Evolutionary conservation across 257 asterid species (phyloP).

Genomic region (Thymus mandschuricus): DNA sequence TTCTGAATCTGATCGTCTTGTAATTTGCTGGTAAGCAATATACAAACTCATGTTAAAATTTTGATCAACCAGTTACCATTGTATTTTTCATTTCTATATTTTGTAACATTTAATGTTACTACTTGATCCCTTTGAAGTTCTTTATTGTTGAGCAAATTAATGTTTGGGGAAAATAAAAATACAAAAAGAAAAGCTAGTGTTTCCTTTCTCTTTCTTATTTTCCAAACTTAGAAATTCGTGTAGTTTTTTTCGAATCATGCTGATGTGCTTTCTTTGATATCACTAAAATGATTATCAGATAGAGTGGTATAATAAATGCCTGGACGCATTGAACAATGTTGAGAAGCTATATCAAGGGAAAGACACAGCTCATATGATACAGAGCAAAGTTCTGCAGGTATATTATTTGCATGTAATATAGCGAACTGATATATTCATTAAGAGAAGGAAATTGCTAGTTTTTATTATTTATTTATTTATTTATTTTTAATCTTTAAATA

Average conservation of each 20-base stretch:
- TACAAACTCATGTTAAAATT: conserved; percentile 1
- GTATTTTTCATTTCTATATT: conserved; percentile 30
- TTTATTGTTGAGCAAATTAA: conserved; percentile 11
- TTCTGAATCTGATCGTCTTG: conserved; percentile 18
- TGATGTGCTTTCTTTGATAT: conserved; percentile 23
- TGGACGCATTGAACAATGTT: conserved; percentile 71
- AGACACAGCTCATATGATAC: conserved; percentile 67
- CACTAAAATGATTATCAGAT: conserved; percentile 49
- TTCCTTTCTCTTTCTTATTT: conserved; percentile 25
- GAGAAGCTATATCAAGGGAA: conserved; percentile 79
- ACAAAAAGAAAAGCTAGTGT: conserved; percentile 13
- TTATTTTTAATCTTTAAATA: conserved; percentile 4
- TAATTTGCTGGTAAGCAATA: conserved; percentile 14
- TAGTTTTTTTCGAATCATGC: conserved; percentile 26
- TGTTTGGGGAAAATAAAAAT: conserved; percentile 21
- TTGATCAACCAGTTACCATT: conserved; percentile 13
- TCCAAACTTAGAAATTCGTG: background rate
- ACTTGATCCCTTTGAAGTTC: conserved; percentile 28
- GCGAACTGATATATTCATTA: conserved; percentile 7
- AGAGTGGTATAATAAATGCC: conserved; percentile 76
- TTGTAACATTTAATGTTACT: conserved; percentile 12
- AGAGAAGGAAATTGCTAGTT: conserved; percentile 20
- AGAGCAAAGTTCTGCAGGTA: conserved; percentile 96
- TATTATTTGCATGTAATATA: conserved; percentile 29
- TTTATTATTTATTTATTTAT: too few relatives aligned